Conservation (phyloP, 371 early-diverging fungal species). For the Syncephalastrum monosporum region DNA sequence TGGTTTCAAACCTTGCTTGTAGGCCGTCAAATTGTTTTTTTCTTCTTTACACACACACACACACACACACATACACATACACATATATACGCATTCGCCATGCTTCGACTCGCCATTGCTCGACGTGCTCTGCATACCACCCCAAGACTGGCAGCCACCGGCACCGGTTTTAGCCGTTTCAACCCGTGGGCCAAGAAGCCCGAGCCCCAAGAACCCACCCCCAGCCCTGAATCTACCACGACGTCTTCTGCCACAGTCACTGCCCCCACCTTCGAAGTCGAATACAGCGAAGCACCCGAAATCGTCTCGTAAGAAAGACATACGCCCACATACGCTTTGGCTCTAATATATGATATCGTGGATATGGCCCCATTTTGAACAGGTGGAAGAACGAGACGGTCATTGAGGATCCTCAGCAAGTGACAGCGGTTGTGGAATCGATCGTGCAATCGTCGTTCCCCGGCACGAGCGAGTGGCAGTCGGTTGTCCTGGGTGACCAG, state of each 20-base stretch:
- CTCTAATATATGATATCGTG: too few relatives aligned
- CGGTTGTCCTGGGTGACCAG: too few relatives aligned
- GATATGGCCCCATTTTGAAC: neutral
- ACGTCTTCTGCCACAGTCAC: conserved; percentile 2
- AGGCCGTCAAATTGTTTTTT: neutral
- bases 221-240: conserved; percentile 16
- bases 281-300: conserved; percentile 28
- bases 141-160: conserved; percentile 17
- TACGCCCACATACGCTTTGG: neutral
- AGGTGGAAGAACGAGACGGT: conserved; percentile 34
- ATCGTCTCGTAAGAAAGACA: conserved; percentile 26
- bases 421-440: conserved; percentile 27
- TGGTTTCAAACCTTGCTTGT: too few relatives aligned
- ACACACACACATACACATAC: neutral
- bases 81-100: neutral
- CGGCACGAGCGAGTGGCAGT: too few relatives aligned
- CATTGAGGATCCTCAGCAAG: conserved; percentile 24
- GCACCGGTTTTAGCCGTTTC: conserved; percentile 34
- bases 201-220: conserved; percentile 10
- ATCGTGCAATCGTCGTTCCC: conserved; percentile 17
- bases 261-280: conserved; percentile 30
- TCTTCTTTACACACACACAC: neutral
- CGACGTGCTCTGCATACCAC: conserved; percentile 24
- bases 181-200: conserved; percentile 49
- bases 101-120: conserved; percentile 7